phyloP scores from a whole-genome alignment of 73 alveolate genomes.

The Diophrys appendiculata region DNA sequence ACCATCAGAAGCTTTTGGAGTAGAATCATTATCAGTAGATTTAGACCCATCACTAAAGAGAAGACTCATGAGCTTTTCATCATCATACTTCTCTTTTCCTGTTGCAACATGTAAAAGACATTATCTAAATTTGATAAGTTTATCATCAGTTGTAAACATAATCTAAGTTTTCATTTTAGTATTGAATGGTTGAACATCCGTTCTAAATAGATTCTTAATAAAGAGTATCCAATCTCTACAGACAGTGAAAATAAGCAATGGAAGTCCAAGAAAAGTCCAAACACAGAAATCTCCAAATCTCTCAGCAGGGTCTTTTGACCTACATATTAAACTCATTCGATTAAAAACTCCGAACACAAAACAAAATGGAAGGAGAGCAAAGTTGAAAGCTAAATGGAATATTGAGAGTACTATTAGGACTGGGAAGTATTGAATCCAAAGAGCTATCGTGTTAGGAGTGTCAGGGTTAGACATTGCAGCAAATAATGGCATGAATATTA shows the following conservation, averaged over 20 bases:
- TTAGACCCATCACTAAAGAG: no score
- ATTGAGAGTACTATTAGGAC: background rate
- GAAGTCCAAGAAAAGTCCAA: background rate
- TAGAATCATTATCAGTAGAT: no score
- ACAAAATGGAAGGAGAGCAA: background rate
- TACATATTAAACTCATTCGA: background rate
- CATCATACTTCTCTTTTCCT: background rate
- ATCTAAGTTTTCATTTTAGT: background rate
- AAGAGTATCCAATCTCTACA: background rate
- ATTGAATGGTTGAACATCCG: background rate
- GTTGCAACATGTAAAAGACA: background rate
- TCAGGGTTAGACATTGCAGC: background rate
- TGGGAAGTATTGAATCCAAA: constrained; percentile 1
- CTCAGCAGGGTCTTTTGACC: background rate
- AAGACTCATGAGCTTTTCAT: no score
- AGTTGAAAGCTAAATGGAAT: background rate
- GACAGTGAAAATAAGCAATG: background rate
- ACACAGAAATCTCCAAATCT: background rate
- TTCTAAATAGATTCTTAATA: background rate
- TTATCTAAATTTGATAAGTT: background rate
- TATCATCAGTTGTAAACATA: background rate
- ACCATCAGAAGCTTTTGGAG: no score
- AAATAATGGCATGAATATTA: background rate
- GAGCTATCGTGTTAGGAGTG: background rate
- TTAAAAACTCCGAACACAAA: background rate